Evolutionary conservation across 116 monocot species (phyloP).

Genomic region (Dioscorea cayenensis): DNA sequence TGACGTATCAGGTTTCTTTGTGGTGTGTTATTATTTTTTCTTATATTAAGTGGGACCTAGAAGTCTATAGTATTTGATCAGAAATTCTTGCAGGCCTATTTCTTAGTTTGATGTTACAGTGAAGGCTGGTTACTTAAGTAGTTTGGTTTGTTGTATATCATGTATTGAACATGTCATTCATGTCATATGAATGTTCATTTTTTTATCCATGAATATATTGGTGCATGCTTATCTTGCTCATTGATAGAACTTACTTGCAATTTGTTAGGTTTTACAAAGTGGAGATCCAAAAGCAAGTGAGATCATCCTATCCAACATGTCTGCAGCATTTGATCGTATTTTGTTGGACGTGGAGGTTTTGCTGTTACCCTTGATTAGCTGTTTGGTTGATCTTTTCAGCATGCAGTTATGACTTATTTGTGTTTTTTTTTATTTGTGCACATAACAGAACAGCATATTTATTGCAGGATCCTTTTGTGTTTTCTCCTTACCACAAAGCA

Average conservation of each 20-base stretch:
- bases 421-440: background rate
- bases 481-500: conserved; percentile 73
- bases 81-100: too few species aligned
- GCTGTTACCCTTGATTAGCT: background rate
- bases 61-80: too few species aligned
- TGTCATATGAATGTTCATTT: background rate
- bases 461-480: conserved; percentile 76
- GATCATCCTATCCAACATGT: conserved; percentile 78
- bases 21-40: too few species aligned
- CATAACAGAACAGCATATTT: conserved; percentile 2
- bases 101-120: background rate
- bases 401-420: background rate
- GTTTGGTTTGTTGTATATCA: background rate
- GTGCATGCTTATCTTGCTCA: background rate
- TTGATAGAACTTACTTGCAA: conserved; percentile 2
- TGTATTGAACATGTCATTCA: background rate
- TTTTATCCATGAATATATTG: background rate
- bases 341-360: conserved; percentile 79
- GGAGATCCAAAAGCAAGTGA: conserved; percentile 56
- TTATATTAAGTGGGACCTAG: too few species aligned
- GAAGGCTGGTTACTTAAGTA: background rate
- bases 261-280: conserved; percentile 63
- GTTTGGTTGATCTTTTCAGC: background rate
- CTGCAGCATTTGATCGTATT: conserved; percentile 70
- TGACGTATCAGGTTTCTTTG: too few species aligned